These are phyloP conservation scores for Gossypium davidsonii DNA, from an alignment of 441 rosid species.

Conservation along the genomic window DNA sequence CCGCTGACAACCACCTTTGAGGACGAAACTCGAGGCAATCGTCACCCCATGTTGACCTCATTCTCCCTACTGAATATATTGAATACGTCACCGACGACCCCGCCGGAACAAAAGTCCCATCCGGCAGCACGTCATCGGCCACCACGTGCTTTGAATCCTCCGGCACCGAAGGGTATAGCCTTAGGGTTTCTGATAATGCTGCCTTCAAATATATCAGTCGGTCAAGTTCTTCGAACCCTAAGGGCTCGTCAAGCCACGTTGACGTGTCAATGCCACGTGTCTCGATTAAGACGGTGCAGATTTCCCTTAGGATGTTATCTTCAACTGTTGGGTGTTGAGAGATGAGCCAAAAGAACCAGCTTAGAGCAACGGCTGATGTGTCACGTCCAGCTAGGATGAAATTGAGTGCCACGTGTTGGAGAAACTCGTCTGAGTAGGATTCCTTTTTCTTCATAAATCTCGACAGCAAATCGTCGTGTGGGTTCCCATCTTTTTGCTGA, in stretches of 20 bases:
- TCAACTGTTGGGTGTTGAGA: conserved; percentile 57
- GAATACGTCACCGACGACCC: conserved; percentile 93
- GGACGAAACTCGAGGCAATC: conserved; percentile 82
- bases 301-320: conserved; percentile 58
- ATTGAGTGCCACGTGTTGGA: conserved; percentile 86
- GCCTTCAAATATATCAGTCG: conserved; percentile 72
- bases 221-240: conserved; percentile 71
- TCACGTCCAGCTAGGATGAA: conserved; percentile 97
- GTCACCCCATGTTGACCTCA: conserved; percentile 83
- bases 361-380: conserved; percentile 83
- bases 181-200: conserved; percentile 74
- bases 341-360: conserved; percentile 90
- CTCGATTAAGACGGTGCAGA: conserved; percentile 47
- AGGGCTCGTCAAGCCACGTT: conserved; percentile 60
- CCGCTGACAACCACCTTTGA: conserved; percentile 77
- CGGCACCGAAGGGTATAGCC: conserved; percentile 92
- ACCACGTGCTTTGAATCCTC: conserved; percentile 85
- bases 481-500: conserved; percentile 38
- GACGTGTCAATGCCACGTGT: conserved; percentile 64
- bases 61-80: conserved; percentile 83
- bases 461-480: conserved; percentile 76
- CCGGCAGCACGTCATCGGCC: conserved; percentile 76
- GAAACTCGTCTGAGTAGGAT: conserved; percentile 61
- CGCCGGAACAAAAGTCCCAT: conserved; percentile 88
- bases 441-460: conserved; percentile 89